Evolutionary conservation across 2,329 filamentous ascomycete genomes (phyloP), one percentile per base, ranked within the genome.

Genomic region (Nemania serpens): DNA sequence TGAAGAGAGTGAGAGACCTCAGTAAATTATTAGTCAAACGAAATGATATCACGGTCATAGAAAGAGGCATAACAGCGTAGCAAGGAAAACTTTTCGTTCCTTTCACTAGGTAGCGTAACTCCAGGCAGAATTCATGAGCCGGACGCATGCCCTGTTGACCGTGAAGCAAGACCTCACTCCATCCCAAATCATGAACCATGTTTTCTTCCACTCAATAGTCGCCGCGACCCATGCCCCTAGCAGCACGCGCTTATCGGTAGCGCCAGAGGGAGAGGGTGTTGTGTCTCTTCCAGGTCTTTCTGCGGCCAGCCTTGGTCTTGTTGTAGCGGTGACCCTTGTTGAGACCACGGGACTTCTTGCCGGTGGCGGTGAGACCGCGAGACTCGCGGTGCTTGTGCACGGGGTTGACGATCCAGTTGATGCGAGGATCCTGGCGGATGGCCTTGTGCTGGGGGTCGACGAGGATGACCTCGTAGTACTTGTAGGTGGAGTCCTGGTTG

Each of bases 401-500:
- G 74, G 95, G 91, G 85, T 96, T 96, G 84, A 94, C 92, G 87
- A 99, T 99, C 95, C 95, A 99, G 91, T 97, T 99, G 91, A 99
- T 98, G 83, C 95, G 93, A 77, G 95, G 85, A 82, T 99, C 95
- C 78, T 91, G 91, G 82, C 95, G 95, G 88, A 99, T 99, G 78
- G 95, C 95, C 89, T 98, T 98, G 91, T 99, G 95, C 86, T 96
- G 91, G 80, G 95, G 95, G 86, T 99, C 95, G 79, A 99, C 94
- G 78, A 97, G 91, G 86, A 99, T 98, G 82, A 98, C 89, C 85
- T 99, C 95, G 87, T 88, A 99, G 91, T 99, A 99, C 88, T 99
- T 99, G 91, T 98, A 99, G 83, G 95, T 99, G 66, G 93, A 97
- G 87, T 99, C 95, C 88, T 98, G 93, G 91, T 99, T 99, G 87